Evolutionary conservation across 257 asterid species (phyloP).

Genomic region (Forsythia viridissima): DNA sequence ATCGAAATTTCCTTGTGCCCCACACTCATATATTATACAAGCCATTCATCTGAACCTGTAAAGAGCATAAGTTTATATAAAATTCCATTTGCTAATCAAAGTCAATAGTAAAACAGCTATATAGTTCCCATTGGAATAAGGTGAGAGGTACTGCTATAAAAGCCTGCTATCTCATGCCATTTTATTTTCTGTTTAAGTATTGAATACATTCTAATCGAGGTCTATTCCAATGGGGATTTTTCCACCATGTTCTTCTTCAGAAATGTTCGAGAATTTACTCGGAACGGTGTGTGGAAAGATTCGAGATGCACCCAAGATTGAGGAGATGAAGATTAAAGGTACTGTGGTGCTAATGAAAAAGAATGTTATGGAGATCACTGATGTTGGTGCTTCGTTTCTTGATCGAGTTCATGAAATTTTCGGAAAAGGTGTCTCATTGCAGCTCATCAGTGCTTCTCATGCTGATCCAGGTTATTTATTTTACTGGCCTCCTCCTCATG

Average conservation of each 20-base stretch:
- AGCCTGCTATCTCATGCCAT: too few species aligned
- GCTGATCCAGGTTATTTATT: slow-evolving; percentile 10
- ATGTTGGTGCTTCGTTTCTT: slow-evolving; percentile 11
- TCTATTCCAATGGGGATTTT: slow-evolving; percentile 1
- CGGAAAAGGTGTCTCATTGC: slow-evolving; percentile 22
- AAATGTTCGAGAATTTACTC: slow-evolving; percentile 8
- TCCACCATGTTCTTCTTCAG: slow-evolving; percentile 5
- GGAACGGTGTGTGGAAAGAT: slow-evolving; percentile 12
- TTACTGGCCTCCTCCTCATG: background rate
- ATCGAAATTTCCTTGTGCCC: background rate
- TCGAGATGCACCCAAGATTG: slow-evolving; percentile 1
- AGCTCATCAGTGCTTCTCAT: slow-evolving; percentile 25
- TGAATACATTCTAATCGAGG: background rate
- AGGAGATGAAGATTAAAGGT: slow-evolving; percentile 17
- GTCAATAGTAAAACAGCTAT: background rate
- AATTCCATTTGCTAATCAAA: background rate
- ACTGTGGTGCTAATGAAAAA: slow-evolving; percentile 23
- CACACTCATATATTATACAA: background rate
- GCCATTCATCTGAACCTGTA: background rate
- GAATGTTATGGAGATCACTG: slow-evolving; percentile 23
- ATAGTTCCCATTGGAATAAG: background rate
- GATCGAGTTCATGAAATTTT: slow-evolving; percentile 21
- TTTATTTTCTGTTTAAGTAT: background rate
- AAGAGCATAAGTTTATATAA: background rate
- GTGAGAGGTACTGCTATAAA: background rate